Conservation (phyloP, 352 stramenopile genomes). For the Pythium brassicae region DNA sequence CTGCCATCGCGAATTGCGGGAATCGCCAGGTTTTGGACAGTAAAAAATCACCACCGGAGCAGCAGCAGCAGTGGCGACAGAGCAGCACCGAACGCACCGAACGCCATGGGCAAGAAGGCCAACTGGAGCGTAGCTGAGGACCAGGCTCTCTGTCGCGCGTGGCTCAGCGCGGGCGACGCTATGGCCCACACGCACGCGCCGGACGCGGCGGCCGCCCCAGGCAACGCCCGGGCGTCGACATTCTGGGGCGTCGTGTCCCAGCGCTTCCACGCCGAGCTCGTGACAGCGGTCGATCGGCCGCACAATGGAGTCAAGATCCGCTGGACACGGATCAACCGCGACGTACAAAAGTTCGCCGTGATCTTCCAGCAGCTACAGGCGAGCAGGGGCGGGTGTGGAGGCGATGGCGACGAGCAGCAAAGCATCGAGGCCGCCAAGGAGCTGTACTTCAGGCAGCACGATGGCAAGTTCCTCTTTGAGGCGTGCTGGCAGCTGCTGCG, state of each 20-base stretch:
- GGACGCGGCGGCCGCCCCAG: background rate
- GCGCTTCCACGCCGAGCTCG: conserved; percentile 63
- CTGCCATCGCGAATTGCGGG: background rate
- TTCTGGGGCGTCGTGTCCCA: conserved; percentile 68
- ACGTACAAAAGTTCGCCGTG: conserved; percentile 67
- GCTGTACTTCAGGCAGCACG: conserved; percentile 41
- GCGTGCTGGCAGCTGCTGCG: conserved; percentile 65
- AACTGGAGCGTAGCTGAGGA: conserved; percentile 69
- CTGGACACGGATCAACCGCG: conserved; percentile 77
- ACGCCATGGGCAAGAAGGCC: conserved; percentile 78
- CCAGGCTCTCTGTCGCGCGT: conserved; percentile 63
- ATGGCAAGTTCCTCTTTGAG: conserved; percentile 66
- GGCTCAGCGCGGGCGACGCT: conserved; percentile 51
- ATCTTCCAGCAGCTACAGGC: conserved; percentile 39
- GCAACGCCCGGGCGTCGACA: conserved; percentile 45
- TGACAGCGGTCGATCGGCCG: conserved; percentile 51
- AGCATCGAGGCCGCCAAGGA: conserved; percentile 53
- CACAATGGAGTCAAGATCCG: conserved; percentile 76
- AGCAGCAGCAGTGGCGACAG: no score
- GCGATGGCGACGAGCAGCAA: conserved; percentile 32
- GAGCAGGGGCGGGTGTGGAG: conserved; percentile 6
- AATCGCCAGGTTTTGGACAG: no score
- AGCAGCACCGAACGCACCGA: no score
- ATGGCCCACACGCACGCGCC: conserved; percentile 22
- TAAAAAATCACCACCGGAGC: no score